Conservation (phyloP, 768 basidiomycete genomes). For the Pleurotus tuoliensis region DNA sequence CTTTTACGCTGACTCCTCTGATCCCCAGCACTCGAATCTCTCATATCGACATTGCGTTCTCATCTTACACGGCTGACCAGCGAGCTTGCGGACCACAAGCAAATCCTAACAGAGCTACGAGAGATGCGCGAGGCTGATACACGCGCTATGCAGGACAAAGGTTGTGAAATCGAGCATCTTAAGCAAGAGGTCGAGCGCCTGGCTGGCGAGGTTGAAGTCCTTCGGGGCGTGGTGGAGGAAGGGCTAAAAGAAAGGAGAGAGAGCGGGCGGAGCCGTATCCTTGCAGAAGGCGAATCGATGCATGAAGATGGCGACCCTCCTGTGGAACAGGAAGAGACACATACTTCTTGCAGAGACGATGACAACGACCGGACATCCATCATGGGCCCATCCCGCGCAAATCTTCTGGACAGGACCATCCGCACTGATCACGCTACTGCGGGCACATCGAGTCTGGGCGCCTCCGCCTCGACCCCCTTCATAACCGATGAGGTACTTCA, state of each 20-base stretch:
- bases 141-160: slow-evolving; percentile 51
- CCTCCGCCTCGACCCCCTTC: slow-evolving; percentile 26
- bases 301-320: slow-evolving; percentile 23
- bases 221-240: slow-evolving; percentile 85
- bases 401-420: slow-evolving; percentile 27
- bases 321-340: background rate
- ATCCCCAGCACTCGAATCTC: slow-evolving; percentile 68
- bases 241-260: slow-evolving; percentile 60
- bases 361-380: background rate
- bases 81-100: slow-evolving; percentile 76
- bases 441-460: background rate
- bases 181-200: slow-evolving; percentile 77
- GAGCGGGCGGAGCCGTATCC: slow-evolving; percentile 17
- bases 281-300: slow-evolving; percentile 20
- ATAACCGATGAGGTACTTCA: slow-evolving; percentile 57
- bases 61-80: slow-evolving; percentile 76
- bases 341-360: background rate
- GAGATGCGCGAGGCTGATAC: slow-evolving; percentile 61
- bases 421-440: slow-evolving; percentile 50
- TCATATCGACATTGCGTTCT: slow-evolving; percentile 67
- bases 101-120: slow-evolving; percentile 63
- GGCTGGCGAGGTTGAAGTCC: slow-evolving; percentile 79
- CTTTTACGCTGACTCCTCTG: slow-evolving; percentile 9
- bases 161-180: slow-evolving; percentile 63
- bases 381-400: background rate